Evolutionary conservation across 2,329 filamentous ascomycete genomes (phyloP), one percentile per base, ranked within the genome.

Genomic region (Coleophoma cylindrospora): DNA sequence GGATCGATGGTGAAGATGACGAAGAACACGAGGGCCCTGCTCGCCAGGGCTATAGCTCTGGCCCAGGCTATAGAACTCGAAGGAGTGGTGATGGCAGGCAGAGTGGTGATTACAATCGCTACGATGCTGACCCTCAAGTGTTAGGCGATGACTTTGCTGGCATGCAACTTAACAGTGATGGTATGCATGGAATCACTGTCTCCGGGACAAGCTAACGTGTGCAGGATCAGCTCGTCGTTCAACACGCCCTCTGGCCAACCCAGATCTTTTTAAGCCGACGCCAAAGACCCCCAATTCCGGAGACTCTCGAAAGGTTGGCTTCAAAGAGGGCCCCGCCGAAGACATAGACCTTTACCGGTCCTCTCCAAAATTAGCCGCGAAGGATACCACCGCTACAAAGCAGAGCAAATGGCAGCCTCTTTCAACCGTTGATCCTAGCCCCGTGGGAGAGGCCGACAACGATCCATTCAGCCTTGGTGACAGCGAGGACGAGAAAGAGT

Each of bases 391-490:
- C n/a, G 74, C 76, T 44, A 70, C 73, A 57, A 94, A 91, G 72
- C 70, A 81, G 43, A 96, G 91, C 79, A 99, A 99, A 73, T 99
- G 94, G 94, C 92, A 99, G 69, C 92, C 94, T 10, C 74, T 99
- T 60, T 90, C 91, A 12, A 79, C 86, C 0, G 83, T 96, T 13
- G 89, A 95, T 56, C 90, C 91, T 1, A 86, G 81, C 55, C 91
- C 92, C 13, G 87, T 96, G 54, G 80, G 81, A 17, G 90, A 97
- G 60, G 78, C 80, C 15, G 91, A 97, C 59, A 92, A 96, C 61
- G 94, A 99, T 64, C 94, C 94, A 0, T 99, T 99, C 71, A 96
- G 91, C 63, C 78, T 99, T 13, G 94, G 94, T 5, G 92, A 97
- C 61, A 95, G 90, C 63, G 92, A 97, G 59, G 91, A 96, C 58